phyloP scores from a whole-genome alignment of 495 filamentous ascomycete genomes.

The Cladorrhinum samala region DNA sequence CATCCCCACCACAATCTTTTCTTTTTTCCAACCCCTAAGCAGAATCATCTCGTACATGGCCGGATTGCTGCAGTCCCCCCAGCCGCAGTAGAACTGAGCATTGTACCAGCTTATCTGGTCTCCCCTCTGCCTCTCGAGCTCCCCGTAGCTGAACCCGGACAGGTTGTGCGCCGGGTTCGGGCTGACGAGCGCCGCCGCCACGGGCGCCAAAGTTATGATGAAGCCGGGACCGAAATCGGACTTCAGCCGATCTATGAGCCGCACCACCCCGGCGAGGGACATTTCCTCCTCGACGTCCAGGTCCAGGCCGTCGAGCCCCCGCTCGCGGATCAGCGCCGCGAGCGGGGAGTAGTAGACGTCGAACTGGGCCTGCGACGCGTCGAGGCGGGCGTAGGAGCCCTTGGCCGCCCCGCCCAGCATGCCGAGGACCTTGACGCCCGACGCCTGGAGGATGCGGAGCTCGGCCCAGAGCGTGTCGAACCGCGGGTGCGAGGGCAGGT shows the following conservation, averaged over 20 bases:
- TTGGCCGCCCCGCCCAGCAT: conserved; percentile 80
- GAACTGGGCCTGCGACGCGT: conserved; percentile 50
- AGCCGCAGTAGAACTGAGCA: conserved; percentile 80
- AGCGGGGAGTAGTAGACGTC: conserved; percentile 64
- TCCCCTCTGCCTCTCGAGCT: conserved; percentile 61
- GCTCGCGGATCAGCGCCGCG: conserved; percentile 50
- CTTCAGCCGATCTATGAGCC: conserved; percentile 70
- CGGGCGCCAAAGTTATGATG: conserved; percentile 72
- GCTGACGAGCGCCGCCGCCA: conserved; percentile 61
- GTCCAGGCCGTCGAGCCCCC: conserved; percentile 67
- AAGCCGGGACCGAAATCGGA: conserved; percentile 64
- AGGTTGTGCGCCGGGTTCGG: conserved; percentile 45
- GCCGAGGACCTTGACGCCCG: conserved; percentile 65
- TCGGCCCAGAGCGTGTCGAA: conserved; percentile 64
- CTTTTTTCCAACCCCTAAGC: conserved; percentile 69
- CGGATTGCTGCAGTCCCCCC: conserved; percentile 55
- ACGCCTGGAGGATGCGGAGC: conserved; percentile 55
- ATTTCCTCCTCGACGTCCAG: conserved; percentile 80
- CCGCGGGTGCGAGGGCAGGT: conserved; percentile 51
- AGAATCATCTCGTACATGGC: conserved; percentile 61
- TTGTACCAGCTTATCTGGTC: conserved; percentile 75
- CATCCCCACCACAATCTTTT: conserved; percentile 68
- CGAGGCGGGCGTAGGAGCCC: conserved; percentile 61
- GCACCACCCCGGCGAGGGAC: conserved; percentile 62
- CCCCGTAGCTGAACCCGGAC: conserved; percentile 69